These are phyloP conservation scores for Xanthoconium purpureum DNA, from an alignment of 768 basidiomycete species.

Conservation along the genomic window DNA sequence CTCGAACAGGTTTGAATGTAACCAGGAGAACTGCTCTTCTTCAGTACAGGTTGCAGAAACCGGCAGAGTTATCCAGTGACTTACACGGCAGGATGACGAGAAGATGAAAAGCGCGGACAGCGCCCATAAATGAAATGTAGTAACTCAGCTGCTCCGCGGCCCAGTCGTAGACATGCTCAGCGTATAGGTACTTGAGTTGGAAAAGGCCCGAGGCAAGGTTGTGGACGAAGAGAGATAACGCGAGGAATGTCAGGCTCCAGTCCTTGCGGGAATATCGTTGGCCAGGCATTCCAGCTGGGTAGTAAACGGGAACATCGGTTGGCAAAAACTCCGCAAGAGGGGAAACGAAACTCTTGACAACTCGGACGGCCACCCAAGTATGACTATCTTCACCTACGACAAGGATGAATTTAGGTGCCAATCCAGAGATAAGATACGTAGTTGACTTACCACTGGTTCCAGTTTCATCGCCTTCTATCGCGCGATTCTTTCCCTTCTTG, in stretches of 20 bases:
- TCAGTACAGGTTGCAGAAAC: slow-evolving; percentile 35
- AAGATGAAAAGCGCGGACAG: slow-evolving; percentile 60
- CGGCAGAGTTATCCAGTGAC: slow-evolving; percentile 24
- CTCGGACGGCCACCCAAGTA: slow-evolving; percentile 15
- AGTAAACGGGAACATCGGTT: slow-evolving; percentile 39
- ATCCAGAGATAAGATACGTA: neutral
- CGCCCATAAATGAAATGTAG: slow-evolving; percentile 71
- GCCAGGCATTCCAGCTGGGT: slow-evolving; percentile 55
- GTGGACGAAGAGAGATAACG: slow-evolving; percentile 59
- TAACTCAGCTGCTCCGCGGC: slow-evolving; percentile 65
- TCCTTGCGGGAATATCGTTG: slow-evolving; percentile 56
- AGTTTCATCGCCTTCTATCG: slow-evolving; percentile 10
- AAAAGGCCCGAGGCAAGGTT: slow-evolving; percentile 68
- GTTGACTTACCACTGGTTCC: slow-evolving; percentile 9
- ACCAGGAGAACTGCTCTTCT: slow-evolving; percentile 50
- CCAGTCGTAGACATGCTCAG: slow-evolving; percentile 70
- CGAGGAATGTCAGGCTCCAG: slow-evolving; percentile 73
- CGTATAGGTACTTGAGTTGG: slow-evolving; percentile 76
- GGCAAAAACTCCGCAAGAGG: slow-evolving; percentile 74
- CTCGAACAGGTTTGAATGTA: slow-evolving; percentile 51
- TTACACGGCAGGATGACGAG: slow-evolving; percentile 67
- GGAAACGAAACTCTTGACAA: slow-evolving; percentile 48
- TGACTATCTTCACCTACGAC: neutral
- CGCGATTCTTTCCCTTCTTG: slow-evolving; percentile 32
- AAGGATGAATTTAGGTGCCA: neutral